Conservation (phyloP, 257 asterid genomes). For the Osmanthus fragrans region DNA sequence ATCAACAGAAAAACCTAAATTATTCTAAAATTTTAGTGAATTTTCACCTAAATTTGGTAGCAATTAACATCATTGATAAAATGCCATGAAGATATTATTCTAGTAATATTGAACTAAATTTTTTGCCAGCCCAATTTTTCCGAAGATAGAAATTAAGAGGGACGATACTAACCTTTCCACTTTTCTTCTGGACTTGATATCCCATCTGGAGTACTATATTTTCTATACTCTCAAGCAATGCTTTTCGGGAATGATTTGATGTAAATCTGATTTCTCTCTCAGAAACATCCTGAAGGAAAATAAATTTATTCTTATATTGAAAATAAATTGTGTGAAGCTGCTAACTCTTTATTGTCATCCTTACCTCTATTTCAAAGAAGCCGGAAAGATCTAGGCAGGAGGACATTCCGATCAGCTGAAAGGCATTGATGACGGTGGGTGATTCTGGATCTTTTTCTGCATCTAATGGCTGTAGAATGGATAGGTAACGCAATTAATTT, state of each 20-base stretch:
- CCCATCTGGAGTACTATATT: conserved; percentile 67
- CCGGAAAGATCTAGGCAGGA: conserved; percentile 92
- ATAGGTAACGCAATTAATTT: conserved; percentile 7
- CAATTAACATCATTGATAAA: neutral
- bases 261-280: conserved; percentile 93
- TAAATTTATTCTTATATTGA: neutral
- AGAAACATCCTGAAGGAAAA: conserved; percentile 67
- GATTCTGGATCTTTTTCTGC: conserved; percentile 58
- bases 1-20: conserved; percentile 1
- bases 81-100: neutral
- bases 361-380: conserved; percentile 88
- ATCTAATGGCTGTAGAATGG: conserved; percentile 41
- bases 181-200: conserved; percentile 71
- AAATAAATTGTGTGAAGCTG: neutral
- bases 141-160: neutral
- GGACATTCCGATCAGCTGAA: conserved; percentile 92
- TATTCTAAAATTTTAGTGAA: neutral
- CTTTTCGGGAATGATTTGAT: conserved; percentile 72
- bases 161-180: conserved; percentile 69
- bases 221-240: conserved; percentile 78
- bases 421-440: conserved; percentile 73
- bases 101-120: neutral
- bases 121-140: neutral
- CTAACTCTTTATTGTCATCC: conserved; percentile 6
- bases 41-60: neutral